phyloP scores from a whole-genome alignment of 2,329 filamentous ascomycete species.

The Apiospora rasikravindrae region DNA sequence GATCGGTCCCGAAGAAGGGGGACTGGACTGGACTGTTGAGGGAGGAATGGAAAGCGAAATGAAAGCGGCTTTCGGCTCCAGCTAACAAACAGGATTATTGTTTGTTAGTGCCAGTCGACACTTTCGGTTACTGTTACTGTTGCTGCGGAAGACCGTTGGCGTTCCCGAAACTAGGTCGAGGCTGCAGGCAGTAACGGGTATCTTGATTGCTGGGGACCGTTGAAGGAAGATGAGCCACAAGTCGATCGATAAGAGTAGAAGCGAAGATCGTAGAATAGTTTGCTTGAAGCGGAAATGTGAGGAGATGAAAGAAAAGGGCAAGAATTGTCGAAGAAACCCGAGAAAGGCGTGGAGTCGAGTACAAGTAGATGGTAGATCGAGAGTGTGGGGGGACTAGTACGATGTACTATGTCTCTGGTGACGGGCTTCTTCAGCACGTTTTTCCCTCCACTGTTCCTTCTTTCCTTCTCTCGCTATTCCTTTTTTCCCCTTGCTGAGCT shows the following conservation, averaged over 20 bases:
- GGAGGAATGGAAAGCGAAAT: not conserved
- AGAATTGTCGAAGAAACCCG: slow-evolving; percentile 28
- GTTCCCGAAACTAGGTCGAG: slow-evolving; percentile 4
- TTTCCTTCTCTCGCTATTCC: slow-evolving; percentile 10
- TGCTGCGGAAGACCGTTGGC: slow-evolving; percentile 2
- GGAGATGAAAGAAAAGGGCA: slow-evolving; percentile 25
- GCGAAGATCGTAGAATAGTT: slow-evolving; percentile 20
- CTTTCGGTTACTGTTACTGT: not conserved
- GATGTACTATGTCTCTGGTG: slow-evolving; percentile 24
- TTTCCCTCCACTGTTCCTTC: not conserved
- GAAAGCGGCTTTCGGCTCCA: not conserved
- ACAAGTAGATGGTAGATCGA: slow-evolving; percentile 18
- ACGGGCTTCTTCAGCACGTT: slow-evolving; percentile 8
- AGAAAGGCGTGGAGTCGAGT: slow-evolving; percentile 22
- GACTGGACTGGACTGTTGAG: not conserved
- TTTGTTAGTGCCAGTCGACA: not conserved
- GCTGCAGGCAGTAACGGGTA: slow-evolving; percentile 20
- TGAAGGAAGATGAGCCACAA: slow-evolving; percentile 8
- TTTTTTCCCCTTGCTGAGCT: slow-evolving; percentile 14
- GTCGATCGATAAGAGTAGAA: not conserved
- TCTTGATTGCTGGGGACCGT: not conserved
- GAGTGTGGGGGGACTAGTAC: slow-evolving; percentile 25
- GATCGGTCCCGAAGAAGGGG: not conserved
- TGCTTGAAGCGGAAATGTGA: slow-evolving; percentile 20
- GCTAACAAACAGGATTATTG: not conserved